Base-by-base conservation (phyloP, 139 green algal genomes). In the Nannochloris sp. region DNA sequence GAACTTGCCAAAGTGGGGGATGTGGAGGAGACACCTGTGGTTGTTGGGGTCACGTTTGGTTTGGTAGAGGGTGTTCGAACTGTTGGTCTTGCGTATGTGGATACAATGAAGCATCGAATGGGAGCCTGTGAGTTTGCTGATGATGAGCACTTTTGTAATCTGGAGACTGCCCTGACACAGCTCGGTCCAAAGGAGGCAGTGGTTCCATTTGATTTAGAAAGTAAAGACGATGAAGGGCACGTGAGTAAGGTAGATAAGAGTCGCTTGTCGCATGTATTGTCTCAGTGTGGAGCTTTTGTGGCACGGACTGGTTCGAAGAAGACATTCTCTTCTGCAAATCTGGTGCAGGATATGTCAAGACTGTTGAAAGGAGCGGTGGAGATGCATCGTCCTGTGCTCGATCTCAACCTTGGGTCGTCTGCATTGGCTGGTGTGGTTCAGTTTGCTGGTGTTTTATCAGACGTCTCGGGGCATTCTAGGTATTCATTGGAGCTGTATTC, bases 161-260 rank as follows among this genome's bases (percentile, higher is more conserved):
- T 96, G 49, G 90, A 97, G 77, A 71, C 80, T 23, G 61, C 88
- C 25, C 25, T 93, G 48, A 72, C 93, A 51, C 88, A 96, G 80
- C 73, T 95, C 28, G 88, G 89, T 2, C 78, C 75, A 4, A 79
- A 76, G 37, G 91, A 97, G 79, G 84, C 70, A 33, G 80, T 95
- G 29, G 1, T 95, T 6, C 72, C 65, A 25, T 85, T 87, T 74
- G 75, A 64, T 25, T 25, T 64, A 20, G 26, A 55, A 23, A 55
- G 26, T 43, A 56, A 13, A 28, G 63, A 26, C 6, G 50, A 45
- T n/a, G 25, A 23, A 14, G 31, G 48, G 30, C 31, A 28, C 3
- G 46, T 63, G 5, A 43, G 50, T 17, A 30, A 58, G n/a, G 49
- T 68, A 8, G 74, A 75, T 63, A 31, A 13, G 12, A 43, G n/a